Percentiles rank a stretch among this genome's conserved stretches.
Evolutionary conservation across 441 rosid species (phyloP).

Genomic region (Gossypium schwendimanii): DNA sequence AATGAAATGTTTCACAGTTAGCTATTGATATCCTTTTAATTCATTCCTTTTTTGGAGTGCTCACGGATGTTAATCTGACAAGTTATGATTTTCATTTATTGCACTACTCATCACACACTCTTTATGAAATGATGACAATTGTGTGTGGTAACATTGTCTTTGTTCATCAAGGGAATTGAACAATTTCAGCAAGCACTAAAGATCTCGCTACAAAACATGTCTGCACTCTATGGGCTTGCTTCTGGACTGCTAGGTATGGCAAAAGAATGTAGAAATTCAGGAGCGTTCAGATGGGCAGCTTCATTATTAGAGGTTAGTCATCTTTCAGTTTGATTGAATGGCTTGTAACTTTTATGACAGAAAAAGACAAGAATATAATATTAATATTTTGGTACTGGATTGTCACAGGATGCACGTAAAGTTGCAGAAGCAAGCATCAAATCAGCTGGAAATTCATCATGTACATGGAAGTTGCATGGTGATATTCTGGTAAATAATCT

Average conservation of each 20-base stretch:
- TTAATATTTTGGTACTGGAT: conserved; percentile 13
- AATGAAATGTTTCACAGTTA: not conserved
- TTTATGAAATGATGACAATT: conserved; percentile 4
- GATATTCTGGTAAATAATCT: conserved; percentile 60
- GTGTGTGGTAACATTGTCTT: conserved; percentile 19
- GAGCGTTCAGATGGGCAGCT: conserved; percentile 84
- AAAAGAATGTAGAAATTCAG: conserved; percentile 72
- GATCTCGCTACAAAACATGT: conserved; percentile 62
- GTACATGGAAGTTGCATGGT: conserved; percentile 83
- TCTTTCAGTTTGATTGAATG: conserved; percentile 8
- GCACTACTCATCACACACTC: not conserved
- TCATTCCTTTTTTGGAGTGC: not conserved
- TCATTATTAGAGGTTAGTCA: conserved; percentile 68
- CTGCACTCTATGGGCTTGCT: conserved; percentile 80
- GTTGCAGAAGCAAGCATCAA: conserved; percentile 39
- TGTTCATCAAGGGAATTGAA: conserved; percentile 61
- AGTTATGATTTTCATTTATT: not conserved
- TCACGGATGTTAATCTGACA: not conserved
- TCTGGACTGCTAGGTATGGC: conserved; percentile 79
- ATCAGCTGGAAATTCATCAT: conserved; percentile 58
- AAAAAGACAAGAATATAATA: not conserved
- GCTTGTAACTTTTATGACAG: not conserved
- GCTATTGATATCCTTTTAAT: too few relatives aligned
- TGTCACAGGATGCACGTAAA: conserved; percentile 65
- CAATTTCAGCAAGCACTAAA: conserved; percentile 68